A percentile compares a stretch with the other conserved stretches of the same genome.
Evolutionary conservation across 805 yeast genomes (phyloP).

Genomic region (Saccharomycopsis amapae): DNA sequence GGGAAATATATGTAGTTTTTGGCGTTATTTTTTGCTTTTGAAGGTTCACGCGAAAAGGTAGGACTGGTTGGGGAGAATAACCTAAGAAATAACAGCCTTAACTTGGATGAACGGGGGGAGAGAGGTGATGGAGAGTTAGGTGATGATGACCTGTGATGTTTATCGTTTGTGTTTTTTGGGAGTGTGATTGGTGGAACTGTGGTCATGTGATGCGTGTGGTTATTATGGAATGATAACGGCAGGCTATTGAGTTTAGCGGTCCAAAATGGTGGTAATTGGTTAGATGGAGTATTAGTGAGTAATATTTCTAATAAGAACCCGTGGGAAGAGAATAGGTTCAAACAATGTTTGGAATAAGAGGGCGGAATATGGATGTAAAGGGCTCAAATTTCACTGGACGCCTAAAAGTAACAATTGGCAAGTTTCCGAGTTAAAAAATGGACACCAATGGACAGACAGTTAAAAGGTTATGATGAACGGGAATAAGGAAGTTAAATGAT

Average conservation of each 20-base stretch:
- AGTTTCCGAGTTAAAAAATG: too few species aligned
- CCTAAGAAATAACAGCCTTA: not conserved
- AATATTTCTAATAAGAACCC: too few species aligned
- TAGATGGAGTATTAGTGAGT: not conserved
- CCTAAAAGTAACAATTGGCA: too few species aligned
- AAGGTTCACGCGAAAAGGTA: not conserved
- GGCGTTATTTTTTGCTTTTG: not conserved
- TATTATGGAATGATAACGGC: not conserved
- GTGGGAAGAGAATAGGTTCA: too few species aligned
- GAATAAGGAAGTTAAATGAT: too few species aligned
- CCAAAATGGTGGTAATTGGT: not conserved
- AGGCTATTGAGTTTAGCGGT: not conserved
- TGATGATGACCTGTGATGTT: not conserved
- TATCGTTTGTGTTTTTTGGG: not conserved
- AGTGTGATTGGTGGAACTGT: not conserved
- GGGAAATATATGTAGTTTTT: constrained; percentile 1
- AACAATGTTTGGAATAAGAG: too few species aligned
- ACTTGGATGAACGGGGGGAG: not conserved
- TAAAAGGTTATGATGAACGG: too few species aligned
- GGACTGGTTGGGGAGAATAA: not conserved
- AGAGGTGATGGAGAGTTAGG: not conserved
- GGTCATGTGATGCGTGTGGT: constrained; percentile 1
- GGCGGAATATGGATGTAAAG: too few species aligned
- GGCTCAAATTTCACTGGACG: too few species aligned
- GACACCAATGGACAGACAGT: too few species aligned